A percentile compares a stretch with the other conserved stretches of the same genome.
phyloP scores from a whole-genome alignment of 2,329 filamentous ascomycete genomes.

The Nectriaceae sp. region DNA sequence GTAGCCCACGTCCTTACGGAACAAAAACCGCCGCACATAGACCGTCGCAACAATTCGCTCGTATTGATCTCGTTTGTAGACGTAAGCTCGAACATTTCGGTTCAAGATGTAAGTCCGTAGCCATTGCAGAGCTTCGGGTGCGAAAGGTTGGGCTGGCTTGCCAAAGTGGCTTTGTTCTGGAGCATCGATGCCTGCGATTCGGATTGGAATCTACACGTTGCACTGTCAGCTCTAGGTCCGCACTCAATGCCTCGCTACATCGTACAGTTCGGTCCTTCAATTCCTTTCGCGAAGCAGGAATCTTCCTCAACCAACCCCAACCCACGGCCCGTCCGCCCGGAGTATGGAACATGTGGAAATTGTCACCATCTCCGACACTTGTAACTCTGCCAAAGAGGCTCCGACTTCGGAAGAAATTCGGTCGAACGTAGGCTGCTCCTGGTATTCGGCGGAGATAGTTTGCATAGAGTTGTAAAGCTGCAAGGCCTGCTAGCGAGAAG shows the following conservation, averaged over 20 bases:
- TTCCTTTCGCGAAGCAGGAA: constrained; percentile 69
- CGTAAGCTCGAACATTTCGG: constrained; percentile 75
- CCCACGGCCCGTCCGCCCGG: constrained; percentile 85
- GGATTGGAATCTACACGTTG: constrained; percentile 71
- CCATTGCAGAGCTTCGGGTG: constrained; percentile 79
- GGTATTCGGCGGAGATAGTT: constrained; percentile 85
- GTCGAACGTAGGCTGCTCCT: constrained; percentile 72
- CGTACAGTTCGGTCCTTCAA: constrained; percentile 77
- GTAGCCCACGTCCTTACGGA: constrained; percentile 79
- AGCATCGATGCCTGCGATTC: constrained; percentile 89
- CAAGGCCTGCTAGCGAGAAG: constrained; percentile 40
- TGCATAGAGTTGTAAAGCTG: constrained; percentile 59
- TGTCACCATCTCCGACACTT: constrained; percentile 94
- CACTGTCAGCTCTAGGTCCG: constrained; percentile 15
- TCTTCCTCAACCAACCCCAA: constrained; percentile 86
- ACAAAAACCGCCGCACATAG: constrained; percentile 67
- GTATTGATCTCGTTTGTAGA: constrained; percentile 89
- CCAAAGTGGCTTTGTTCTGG: constrained; percentile 95
- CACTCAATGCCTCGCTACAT: constrained; percentile 10
- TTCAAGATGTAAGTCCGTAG: constrained; percentile 72
- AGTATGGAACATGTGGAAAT: constrained; percentile 92
- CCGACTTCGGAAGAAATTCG: constrained; percentile 71
- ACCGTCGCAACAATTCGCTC: constrained; percentile 87
- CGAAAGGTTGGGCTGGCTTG: constrained; percentile 79
- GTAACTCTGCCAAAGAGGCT: constrained; percentile 86